Evolutionary conservation across 2,329 filamentous ascomycete genomes (phyloP).

Genomic region (Cercospora canescens): DNA sequence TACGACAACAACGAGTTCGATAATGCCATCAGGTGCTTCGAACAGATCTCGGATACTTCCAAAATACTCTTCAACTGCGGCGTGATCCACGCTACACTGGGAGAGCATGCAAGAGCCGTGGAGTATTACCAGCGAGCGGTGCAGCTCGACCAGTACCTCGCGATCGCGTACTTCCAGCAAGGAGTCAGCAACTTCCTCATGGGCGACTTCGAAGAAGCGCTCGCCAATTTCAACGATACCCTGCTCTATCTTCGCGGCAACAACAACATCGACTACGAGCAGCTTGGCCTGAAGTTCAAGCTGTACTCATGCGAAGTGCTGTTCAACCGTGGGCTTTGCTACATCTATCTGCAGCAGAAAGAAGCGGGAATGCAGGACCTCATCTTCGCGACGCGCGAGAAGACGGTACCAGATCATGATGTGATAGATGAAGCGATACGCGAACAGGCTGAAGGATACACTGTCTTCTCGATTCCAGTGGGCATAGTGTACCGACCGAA

Average conservation of each 20-base stretch:
- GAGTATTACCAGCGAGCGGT: slow-evolving; percentile 93
- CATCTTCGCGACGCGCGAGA: slow-evolving; percentile 87
- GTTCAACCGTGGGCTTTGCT: slow-evolving; percentile 95
- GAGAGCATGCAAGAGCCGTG: slow-evolving; percentile 93
- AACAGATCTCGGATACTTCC: slow-evolving; percentile 87
- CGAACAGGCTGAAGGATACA: slow-evolving; percentile 95
- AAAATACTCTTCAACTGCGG: slow-evolving; percentile 99
- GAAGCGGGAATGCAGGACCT: slow-evolving; percentile 90
- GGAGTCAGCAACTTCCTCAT: slow-evolving; percentile 97
- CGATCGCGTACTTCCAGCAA: slow-evolving; percentile 97
- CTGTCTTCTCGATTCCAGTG: slow-evolving; percentile 96
- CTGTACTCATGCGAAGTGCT: slow-evolving; percentile 96
- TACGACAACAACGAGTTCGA: slow-evolving; percentile 99
- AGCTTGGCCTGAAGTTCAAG: slow-evolving; percentile 92
- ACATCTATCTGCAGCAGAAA: slow-evolving; percentile 92
- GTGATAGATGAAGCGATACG: slow-evolving; percentile 97
- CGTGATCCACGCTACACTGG: slow-evolving; percentile 93
- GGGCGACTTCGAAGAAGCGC: slow-evolving; percentile 93
- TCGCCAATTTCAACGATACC: slow-evolving; percentile 98
- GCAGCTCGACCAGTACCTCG: slow-evolving; percentile 88
- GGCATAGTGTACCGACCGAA: slow-evolving; percentile 94
- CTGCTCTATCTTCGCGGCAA: slow-evolving; percentile 92
- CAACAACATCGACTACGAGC: slow-evolving; percentile 96
- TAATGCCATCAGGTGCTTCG: slow-evolving; percentile 79
- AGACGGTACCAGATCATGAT: slow-evolving; percentile 92